Conservation (phyloP, 2,329 filamentous ascomycete genomes). For the Mycogone perniciosa region DNA sequence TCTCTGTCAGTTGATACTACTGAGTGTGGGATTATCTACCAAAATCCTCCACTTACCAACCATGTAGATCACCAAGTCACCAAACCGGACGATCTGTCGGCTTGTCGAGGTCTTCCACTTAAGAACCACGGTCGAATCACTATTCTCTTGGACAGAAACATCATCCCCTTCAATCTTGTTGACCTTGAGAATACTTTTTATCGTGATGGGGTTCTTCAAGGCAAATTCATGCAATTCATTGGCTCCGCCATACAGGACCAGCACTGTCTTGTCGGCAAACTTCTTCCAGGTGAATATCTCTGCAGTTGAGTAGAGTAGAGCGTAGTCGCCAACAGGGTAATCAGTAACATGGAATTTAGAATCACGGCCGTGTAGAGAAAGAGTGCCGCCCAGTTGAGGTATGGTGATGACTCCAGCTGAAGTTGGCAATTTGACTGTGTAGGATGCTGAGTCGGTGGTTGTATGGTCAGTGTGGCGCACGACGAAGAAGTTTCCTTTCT, state of each 20-base stretch:
- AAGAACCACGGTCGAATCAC: conserved; percentile 19
- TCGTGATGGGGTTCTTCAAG: conserved; percentile 22
- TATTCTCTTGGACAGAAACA: conserved; percentile 19
- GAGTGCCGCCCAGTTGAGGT: conserved; percentile 50
- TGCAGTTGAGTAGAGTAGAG: conserved; percentile 60
- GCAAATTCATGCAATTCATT: conserved; percentile 59
- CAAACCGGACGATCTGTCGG: conserved; percentile 27
- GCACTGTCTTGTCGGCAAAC: conserved; percentile 50
- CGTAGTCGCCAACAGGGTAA: conserved; percentile 54
- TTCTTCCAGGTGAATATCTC: conserved; percentile 67
- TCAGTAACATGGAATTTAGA: conserved; percentile 63
- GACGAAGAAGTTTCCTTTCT: conserved; percentile 56
- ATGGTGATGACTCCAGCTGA: conserved; percentile 50
- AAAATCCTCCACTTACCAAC: conserved; percentile 21
- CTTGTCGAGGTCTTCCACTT: conserved; percentile 27
- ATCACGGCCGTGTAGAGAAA: conserved; percentile 57
- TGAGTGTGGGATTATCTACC: background rate
- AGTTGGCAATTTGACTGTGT: conserved; percentile 57
- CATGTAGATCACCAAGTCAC: conserved; percentile 37
- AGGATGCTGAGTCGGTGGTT: conserved; percentile 49
- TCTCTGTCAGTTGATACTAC: background rate
- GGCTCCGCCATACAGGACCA: conserved; percentile 58
- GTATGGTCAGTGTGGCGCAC: conserved; percentile 61
- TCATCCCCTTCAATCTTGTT: conserved; percentile 22
- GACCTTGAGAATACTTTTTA: conserved; percentile 17